Evolutionary conservation across 2,329 filamentous ascomycete species (phyloP), one percentile per base, ranked within the genome.

Genomic region (Exophiala lecanii-corni): DNA sequence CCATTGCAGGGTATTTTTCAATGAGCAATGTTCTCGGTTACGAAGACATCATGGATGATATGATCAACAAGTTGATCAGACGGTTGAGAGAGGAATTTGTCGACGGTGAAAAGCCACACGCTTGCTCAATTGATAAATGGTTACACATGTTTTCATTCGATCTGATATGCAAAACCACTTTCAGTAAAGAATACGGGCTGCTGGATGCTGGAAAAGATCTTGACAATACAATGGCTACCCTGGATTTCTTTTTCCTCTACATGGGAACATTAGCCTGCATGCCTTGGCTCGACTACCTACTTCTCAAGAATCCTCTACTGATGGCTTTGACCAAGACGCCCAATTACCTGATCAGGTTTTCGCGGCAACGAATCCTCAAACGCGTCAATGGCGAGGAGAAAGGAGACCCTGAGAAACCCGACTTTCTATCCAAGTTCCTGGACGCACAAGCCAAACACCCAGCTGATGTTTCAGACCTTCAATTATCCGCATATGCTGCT

Each of bases 301-400:
- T 86, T 44, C 74, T 81, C 51, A 89, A 89, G 67, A 89, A 89
- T 56, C 84, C 84, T 0, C 63, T 89, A 50, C 79, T 78, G 19
- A 13, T 40, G 10, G 25, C 25, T 9, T 23, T 39, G 21, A 19
- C 6, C 13, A 40, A 40, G 13, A 21, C 25, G n/a, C 26, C 37
- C 18, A 17, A 6, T 13, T n/a, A 17, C 18, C 23, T 40, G 15
- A 26, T 40, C 25, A 26, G 23, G n/a, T 31, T 40, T 15, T 16
- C 23, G n/a, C n/a, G 28, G 12, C 4, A 40, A 18, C 23, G 26
- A 40, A 40, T 38, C 13, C 36, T 16, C 9, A 40, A 48, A 36
- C 38, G 47, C 10, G 18, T 41, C 5, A 33, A 35, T 16, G 31
- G 16, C 16, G 41, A 39, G 10, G 36, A 41, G 17, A 34, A 47